These are phyloP conservation scores for Exserohilum rostratum DNA, from an alignment of 2,329 filamentous ascomycete species.

Conservation along the genomic window DNA sequence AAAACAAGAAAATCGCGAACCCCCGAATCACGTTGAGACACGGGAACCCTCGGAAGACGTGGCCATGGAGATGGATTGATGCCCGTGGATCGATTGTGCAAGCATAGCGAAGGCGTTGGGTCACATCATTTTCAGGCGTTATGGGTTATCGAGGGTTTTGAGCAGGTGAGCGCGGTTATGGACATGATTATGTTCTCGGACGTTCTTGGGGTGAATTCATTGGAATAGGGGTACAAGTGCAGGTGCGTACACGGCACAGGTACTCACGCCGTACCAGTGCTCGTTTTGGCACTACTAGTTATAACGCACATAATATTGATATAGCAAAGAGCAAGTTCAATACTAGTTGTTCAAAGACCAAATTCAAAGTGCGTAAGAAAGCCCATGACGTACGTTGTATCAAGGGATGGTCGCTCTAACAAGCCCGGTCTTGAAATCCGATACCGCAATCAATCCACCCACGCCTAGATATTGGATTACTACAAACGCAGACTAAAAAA, in stretches of 20 bases:
- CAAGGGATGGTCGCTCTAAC: neutral
- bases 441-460: neutral
- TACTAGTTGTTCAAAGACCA: neutral
- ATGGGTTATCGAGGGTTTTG: neutral
- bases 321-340: neutral
- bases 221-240: neutral
- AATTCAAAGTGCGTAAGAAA: neutral
- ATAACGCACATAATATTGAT: too few species aligned
- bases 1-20: constrained; percentile 29
- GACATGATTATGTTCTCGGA: neutral
- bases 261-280: too few species aligned
- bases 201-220: neutral
- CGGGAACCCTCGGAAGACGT: constrained; percentile 30
- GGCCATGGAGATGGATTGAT: constrained; percentile 35
- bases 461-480: constrained; percentile 10
- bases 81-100: constrained; percentile 13
- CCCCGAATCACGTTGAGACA: constrained; percentile 21
- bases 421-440: neutral
- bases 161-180: neutral
- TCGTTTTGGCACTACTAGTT: too few species aligned
- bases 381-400: neutral
- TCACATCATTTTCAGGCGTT: constrained; percentile 22
- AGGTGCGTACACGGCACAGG: neutral
- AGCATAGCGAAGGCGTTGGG: constrained; percentile 48
- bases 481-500: constrained; percentile 16